Base-by-base conservation (phyloP, 345 rosid species). In the Linum lewisii region DNA sequence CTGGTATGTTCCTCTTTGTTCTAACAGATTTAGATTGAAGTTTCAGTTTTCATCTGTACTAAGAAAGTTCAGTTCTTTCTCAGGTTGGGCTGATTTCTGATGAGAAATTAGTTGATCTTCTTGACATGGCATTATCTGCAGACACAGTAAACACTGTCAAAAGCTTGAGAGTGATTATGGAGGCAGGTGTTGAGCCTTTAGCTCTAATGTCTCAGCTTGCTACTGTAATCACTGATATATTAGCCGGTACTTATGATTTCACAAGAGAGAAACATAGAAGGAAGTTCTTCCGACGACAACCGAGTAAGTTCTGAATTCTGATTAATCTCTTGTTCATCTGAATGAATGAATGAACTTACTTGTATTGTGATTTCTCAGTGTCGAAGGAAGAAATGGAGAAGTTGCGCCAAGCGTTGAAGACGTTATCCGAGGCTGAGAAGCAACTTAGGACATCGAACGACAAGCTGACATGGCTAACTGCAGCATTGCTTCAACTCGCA, bases 1-100 rank as follows among this genome's bases (percentile, higher is more conserved):
- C 67, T 75, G 24, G 76, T 75, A 37, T 25, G 62, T 66, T 36
- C 64, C 58, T 56, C 57, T 20, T 10, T 19, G 15, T 9, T 6
- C 1, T 15, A 9, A 19, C 6, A 19, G 3, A 5, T 22, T 0
- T 51, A 25, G 24, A 14, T 25, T 50, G 11, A 2, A 42, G 14
- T 42, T 42, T 42, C 15, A 0, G 14, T 42, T 10, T 42, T 10
- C 18, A 42, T 42, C 0, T 42, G 47, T 42, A 11, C 47, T 42
- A 42, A 42, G 14, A 42, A 1, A 3, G 15, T 16, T 11, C 9
- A 16, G 47, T 11, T 16, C 45, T 0, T 54, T 63, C 47, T 54
- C 72, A 71, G 79, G 75, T 75, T 45, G 62, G 65, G 54, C 62
- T 75, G 37, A 54, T 68, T 61, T 72, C 79, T 7, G 24, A 21